A percentile compares a stretch with the other conserved stretches of the same genome.
These are phyloP conservation scores for Colletotrichum liriopes DNA, from an alignment of 2,329 filamentous ascomycete species.

Conservation along the genomic window DNA sequence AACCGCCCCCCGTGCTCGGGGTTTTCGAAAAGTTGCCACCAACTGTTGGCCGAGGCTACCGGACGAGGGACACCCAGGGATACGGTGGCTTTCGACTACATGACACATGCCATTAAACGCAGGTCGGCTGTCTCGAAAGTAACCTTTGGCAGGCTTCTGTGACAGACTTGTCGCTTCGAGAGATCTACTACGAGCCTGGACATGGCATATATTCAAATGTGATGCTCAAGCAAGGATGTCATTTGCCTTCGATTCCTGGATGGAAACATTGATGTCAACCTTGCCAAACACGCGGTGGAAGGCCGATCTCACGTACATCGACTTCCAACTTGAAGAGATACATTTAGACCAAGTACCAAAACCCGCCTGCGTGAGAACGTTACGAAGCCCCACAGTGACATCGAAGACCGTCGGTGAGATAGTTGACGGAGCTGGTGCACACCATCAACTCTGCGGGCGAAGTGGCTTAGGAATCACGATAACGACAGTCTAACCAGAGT, in stretches of 20 bases:
- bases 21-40: neutral
- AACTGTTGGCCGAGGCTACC: constrained; percentile 15
- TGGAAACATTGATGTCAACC: constrained; percentile 30
- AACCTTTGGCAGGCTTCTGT: constrained; percentile 1
- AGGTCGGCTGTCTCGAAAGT: constrained; percentile 23
- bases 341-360: constrained; percentile 24
- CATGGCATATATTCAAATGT: constrained; percentile 10
- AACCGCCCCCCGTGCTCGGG: constrained; percentile 11
- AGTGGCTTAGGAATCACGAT: constrained; percentile 22
- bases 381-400: constrained; percentile 1
- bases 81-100: constrained; percentile 1
- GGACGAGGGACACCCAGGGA: constrained; percentile 12
- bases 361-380: neutral
- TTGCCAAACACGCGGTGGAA: constrained; percentile 25
- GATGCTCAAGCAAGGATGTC: constrained; percentile 18
- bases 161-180: constrained; percentile 2
- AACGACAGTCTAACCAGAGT: constrained; percentile 14
- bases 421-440: constrained; percentile 13
- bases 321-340: constrained; percentile 9
- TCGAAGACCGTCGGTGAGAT: constrained; percentile 3
- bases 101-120: constrained; percentile 28
- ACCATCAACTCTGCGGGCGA: constrained; percentile 19
- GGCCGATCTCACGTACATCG: constrained; percentile 14
- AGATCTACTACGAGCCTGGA: constrained; percentile 9
- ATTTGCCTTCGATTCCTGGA: constrained; percentile 3